Evolutionary conservation across 2,329 filamentous ascomycete genomes (phyloP), one percentile per base, ranked within the genome.

Genomic region (Epichloe gansuensis): DNA sequence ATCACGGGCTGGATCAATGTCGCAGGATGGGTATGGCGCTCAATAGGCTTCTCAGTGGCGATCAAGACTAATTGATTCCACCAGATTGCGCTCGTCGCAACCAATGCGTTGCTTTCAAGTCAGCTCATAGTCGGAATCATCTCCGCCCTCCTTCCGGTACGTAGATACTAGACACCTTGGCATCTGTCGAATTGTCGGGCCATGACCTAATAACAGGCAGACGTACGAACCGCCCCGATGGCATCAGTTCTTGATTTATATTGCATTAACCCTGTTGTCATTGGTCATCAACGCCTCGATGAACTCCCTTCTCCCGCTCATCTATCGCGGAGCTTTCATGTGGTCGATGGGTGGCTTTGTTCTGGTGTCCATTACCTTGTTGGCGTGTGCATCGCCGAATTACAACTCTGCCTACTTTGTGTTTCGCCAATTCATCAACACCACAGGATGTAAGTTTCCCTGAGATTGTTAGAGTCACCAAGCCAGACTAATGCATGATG

Each of bases 291-390:
- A 67, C 6, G 61, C 64, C 0, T 66, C 65, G 1, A 53, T 67
- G 11, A 64, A 67, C 45, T 64, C 62, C 0, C n/a, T 66, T 0
- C 57, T 67, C 0, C 65, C 65, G 2, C 53, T 58, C 2, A 60
- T 88, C 57, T 87, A 83, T 59, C 57, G 72, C 56, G 72, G 75
- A 17, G 85, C 85, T 0, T 83, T 89, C 55, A 75, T 80, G 31
- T 88, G 85, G 85, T 85, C 81, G 0, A 72, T 88, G 2, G 67
- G 73, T 2, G 85, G 85, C 0, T 87, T 88, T 58, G 69, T 77
- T 15, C 69, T 88, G 51, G 85, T 88, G 51, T 84, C 74, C 43
- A 85, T 87, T 55, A 85, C 83, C 0, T 70, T 86, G 0, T 71
- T 89, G 37, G 75, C 81, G 2, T 85, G 81, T 58, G 73, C 82